These are phyloP conservation scores for Mycena capillaripes DNA, from an alignment of 768 basidiomycete genomes.

Conservation along the genomic window DNA sequence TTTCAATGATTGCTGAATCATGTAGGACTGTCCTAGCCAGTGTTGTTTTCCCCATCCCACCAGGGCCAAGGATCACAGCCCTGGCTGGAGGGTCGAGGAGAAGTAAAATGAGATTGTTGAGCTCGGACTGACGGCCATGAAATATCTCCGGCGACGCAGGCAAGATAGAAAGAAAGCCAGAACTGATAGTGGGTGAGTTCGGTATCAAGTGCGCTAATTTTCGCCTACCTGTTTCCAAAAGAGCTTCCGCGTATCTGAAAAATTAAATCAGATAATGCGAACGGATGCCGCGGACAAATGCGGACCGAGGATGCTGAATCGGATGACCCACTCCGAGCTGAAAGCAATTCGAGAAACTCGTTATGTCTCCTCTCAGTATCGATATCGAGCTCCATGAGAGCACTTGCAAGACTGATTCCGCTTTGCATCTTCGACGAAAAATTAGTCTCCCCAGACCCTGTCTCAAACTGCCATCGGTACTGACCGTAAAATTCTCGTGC, in stretches of 20 bases:
- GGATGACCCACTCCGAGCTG: not conserved
- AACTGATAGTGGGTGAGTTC: not conserved
- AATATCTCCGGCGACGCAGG: not conserved
- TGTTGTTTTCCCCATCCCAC: too few relatives aligned
- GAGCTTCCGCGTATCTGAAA: constrained; percentile 3
- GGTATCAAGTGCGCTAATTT: not conserved
- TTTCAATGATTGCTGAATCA: not conserved
- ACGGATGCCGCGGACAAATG: not conserved
- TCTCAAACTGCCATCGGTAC: not conserved
- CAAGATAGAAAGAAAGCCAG: not conserved
- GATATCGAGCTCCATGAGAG: not conserved
- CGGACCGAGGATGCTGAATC: constrained; percentile 3
- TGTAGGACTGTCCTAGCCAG: constrained; percentile 1
- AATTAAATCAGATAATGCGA: not conserved
- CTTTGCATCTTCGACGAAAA: not conserved
- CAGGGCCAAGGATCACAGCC: not conserved
- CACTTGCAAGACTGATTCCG: not conserved
- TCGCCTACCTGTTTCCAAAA: not conserved
- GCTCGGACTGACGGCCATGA: not conserved
- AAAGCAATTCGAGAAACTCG: constrained; percentile 7
- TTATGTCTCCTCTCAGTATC: constrained; percentile 6
- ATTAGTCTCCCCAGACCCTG: not conserved
- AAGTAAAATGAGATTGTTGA: not conserved
- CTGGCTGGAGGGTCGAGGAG: not conserved
- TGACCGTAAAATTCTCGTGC: not conserved